Base-by-base conservation (phyloP, 768 basidiomycete genomes). In the Boletus coccyginus region DNA sequence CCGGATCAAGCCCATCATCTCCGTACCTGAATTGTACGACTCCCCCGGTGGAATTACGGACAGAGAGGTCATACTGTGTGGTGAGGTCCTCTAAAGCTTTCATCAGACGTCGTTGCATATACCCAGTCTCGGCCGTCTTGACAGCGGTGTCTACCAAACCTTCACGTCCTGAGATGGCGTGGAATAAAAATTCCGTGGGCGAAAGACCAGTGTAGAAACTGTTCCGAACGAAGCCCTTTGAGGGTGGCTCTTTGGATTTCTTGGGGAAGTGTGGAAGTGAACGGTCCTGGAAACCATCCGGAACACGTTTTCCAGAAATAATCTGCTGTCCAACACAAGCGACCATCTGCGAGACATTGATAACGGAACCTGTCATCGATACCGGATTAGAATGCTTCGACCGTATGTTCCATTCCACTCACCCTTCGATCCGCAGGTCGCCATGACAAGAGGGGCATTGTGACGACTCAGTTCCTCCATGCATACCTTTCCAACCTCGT, bases 341-440 rank as follows among this genome's bases (percentile, higher is more conserved):
- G 51, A 98, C 96, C 97, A 99, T 99, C 75, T 99, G 97, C 24
- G 94, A 96, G 53, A 99, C 97, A 73, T 99, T 99, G 75, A 99
- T 96, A 59, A 94, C 92, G 66, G 97, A 98, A 71, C 97, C 96
- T 90, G 58, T n/a, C 41, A n/a, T 33, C 10, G 43, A 55, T 40
- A 51, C 58, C 16, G 52, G 19, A 33, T 54, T 11, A 52, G 38
- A 45, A 51, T 19, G 1, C 5, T n/a, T 49, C 12, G 0, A 42
- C 14, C 29, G 54, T 21, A 51, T 35, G 33, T 51, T 48, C 31
- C 8, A 11, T 29, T 53, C 43, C 19, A 61, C 73, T 46, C 53
- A 91, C 96, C 97, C 81, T 98, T 98, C 7, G 97, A 98, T 71
- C 96, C 96, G 75, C 95, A 98, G 40, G 94, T 97, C 49, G 97